These are phyloP conservation scores for Cutaneotrichosporon mucoides DNA, from an alignment of 1,284 basidiomycete genomes.

Conservation along the genomic window DNA sequence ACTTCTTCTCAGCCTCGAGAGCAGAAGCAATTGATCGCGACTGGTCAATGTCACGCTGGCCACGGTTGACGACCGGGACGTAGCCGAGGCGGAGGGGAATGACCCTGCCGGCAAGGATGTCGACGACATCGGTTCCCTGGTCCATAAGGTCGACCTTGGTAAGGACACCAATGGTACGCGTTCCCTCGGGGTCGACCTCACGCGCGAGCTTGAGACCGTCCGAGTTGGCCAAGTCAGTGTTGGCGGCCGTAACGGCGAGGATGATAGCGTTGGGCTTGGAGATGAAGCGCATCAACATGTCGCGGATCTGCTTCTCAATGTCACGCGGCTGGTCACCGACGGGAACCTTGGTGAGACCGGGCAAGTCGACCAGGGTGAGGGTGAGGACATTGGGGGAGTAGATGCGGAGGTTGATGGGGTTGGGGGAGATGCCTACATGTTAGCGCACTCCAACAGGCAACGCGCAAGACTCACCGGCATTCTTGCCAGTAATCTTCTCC, in stretches of 20 bases:
- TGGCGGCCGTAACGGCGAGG: conserved; percentile 92
- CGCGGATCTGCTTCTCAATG: conserved; percentile 95
- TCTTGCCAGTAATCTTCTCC: conserved; percentile 95
- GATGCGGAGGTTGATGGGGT: conserved; percentile 94
- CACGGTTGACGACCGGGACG: conserved; percentile 95
- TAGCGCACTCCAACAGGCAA: background rate
- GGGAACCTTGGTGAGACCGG: conserved; percentile 93
- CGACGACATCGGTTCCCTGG: conserved; percentile 92
- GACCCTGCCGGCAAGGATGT: conserved; percentile 91
- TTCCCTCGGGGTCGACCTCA: conserved; percentile 92
- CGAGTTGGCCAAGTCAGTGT: conserved; percentile 96
- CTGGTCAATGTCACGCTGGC: conserved; percentile 91
- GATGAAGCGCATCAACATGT: conserved; percentile 96
- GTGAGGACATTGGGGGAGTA: conserved; percentile 96
- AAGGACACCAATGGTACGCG: conserved; percentile 92
- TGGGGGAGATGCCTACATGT: conserved; percentile 73
- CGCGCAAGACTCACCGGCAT: conserved; percentile 58
- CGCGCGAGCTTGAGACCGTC: conserved; percentile 95
- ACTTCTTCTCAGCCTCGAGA: conserved; percentile 82
- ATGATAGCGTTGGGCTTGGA: conserved; percentile 77
- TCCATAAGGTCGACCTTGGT: conserved; percentile 99
- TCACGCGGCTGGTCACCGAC: conserved; percentile 94
- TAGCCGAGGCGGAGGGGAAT: conserved; percentile 94
- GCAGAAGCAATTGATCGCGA: conserved; percentile 79
- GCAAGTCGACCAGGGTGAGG: conserved; percentile 91